Conservation (phyloP, 306 rosid species). For the Cucumis hystrix region DNA sequence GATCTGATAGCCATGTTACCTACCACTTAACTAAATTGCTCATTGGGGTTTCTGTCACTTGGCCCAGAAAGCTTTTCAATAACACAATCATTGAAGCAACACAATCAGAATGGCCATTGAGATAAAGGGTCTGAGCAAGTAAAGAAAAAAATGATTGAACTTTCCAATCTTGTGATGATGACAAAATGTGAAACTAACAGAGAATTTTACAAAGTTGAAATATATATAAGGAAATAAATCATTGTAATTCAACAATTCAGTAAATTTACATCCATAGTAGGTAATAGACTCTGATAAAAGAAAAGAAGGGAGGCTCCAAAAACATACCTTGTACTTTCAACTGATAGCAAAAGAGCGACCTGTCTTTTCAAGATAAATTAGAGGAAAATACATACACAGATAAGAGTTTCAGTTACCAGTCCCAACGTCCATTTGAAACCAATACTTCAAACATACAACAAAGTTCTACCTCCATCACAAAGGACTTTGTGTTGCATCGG, state of each 20-base stretch:
- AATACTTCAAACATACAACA: conserved; percentile 22
- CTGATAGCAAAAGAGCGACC: not conserved
- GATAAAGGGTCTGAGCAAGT: not conserved
- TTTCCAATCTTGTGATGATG: not conserved
- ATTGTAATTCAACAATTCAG: not conserved
- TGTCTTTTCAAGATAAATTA: conserved; percentile 3
- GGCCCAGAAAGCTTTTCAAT: not conserved
- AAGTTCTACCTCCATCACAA: conserved; percentile 15
- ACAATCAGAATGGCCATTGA: not conserved
- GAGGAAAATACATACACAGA: conserved; percentile 6
- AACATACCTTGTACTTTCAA: conserved; percentile 1
- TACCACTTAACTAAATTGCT: not conserved
- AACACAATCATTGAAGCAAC: conserved; percentile 3
- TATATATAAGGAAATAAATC: not conserved
- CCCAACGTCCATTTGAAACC: conserved; percentile 9
- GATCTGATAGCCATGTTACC: not conserved
- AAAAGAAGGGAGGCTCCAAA: conserved; percentile 1
- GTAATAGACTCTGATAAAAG: not conserved
- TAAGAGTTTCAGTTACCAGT: not conserved
- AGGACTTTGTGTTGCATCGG: not conserved
- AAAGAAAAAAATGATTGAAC: not conserved
- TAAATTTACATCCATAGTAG: not conserved
- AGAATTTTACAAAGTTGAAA: not conserved
- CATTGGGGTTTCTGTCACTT: not conserved
- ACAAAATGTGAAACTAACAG: not conserved